These are phyloP conservation scores for Ananas comosus DNA, from an alignment of 176 grass and related monocot species.

Conservation along the genomic window DNA sequence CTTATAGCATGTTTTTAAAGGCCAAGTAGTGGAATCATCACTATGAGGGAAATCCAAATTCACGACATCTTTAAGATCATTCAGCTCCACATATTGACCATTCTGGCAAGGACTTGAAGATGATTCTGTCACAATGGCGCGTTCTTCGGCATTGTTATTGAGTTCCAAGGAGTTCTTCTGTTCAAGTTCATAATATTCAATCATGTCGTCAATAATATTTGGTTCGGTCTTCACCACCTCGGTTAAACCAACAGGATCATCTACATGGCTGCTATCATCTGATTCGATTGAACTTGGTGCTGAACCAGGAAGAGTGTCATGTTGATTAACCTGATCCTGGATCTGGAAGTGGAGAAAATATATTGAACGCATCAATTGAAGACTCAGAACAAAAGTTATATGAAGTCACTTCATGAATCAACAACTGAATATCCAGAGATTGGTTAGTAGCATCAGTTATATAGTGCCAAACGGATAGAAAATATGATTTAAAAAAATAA, in stretches of 20 bases:
- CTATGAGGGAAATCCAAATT: constrained; percentile 23
- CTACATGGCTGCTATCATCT: neutral
- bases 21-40: constrained; percentile 34
- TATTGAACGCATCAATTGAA: constrained; percentile 1
- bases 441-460: no score
- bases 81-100: neutral
- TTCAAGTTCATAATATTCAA: neutral
- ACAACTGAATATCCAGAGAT: no score
- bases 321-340: neutral
- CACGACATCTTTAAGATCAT: neutral
- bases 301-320: constrained; percentile 1
- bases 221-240: neutral
- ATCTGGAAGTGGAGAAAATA: constrained; percentile 14
- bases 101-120: neutral
- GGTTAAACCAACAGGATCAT: neutral
- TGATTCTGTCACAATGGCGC: neutral
- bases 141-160: constrained; percentile 9
- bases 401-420: constrained; percentile 8
- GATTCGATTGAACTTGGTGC: neutral
- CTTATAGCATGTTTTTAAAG: constrained; percentile 40
- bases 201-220: constrained; percentile 4
- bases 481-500: no score
- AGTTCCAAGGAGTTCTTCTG: constrained; percentile 17
- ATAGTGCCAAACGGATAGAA: no score
- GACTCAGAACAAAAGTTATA: constrained; percentile 27